Evolutionary conservation across 495 filamentous ascomycete species (phyloP), one percentile per base, ranked within the genome.

Genomic region (Clohesyomyces aquaticus): DNA sequence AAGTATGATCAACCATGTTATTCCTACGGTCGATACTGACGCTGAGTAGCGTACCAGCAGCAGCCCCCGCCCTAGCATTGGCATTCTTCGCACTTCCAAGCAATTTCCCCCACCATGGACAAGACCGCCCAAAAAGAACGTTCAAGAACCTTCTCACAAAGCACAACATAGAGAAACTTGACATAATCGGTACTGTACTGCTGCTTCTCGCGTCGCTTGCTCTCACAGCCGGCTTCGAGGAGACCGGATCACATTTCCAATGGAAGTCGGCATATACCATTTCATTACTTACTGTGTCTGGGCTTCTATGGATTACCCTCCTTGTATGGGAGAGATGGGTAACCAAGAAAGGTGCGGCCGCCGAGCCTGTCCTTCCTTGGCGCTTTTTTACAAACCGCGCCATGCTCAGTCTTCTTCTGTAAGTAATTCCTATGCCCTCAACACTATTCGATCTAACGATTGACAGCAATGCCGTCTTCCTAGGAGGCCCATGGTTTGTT

Each of bases 341-440:
- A 32, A 58, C 51, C 3, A 1, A n/a, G 2, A 16, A 50, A 2
- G 29, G 26, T 1, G n/a, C 14, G 42, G 23, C 19, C 3, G 45
- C 8, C 16, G 59, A 67, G 14, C 51, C 52, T 12, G 46, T 62
- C 9, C 45, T 67, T 46, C 65, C 65, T 21, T 67, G 59, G 65
- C 43, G 59, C 19, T 63, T 67, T 32, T 14, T 63, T 10, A 38
- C 54, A 6, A 63, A 57, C 32, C 57, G 64, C 4, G 51, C 27
- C 4, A 46, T 41, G 35, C 4, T 67, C 14, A 23, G 58, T 1
- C 27, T 58, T 16, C 19, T 67, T 2, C 47, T 61, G 64, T 67
- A 35, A 48, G 64, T 48, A 14, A 18, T 52, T n/a, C 21, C 27
- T 4, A 16, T 26, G n/a, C 27, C 23, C 47, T 25, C 19, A 16